Evolutionary conservation across 2,329 filamentous ascomycete genomes (phyloP), one percentile per base, ranked within the genome.

Genomic region (Fusarium sp.): DNA sequence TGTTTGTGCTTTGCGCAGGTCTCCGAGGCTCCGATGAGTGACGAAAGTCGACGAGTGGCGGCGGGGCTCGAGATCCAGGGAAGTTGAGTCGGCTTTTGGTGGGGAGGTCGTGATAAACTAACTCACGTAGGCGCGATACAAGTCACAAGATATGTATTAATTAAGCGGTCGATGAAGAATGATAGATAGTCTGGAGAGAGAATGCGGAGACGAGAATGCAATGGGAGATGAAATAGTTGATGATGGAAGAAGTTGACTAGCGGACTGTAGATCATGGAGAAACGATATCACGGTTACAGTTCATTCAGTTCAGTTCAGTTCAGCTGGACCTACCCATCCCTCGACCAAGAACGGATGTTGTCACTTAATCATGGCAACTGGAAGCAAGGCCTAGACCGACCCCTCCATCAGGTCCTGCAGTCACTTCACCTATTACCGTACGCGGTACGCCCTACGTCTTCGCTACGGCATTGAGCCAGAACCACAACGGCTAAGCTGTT

Each of bases 31-130:
- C 69, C 56, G 60, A 54, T 45, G 60, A 75, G 72, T 67, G 69
- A 74, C 61, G 72, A 70, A 69, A 61, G 67, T 42, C 55, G 61
- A 70, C 30, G 61, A 69, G 74, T 75, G 68, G 77, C 77, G 77
- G 76, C 76, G 77, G 77, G 77, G 76, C 75, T 39, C 62, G 42
- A 69, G 64, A 63, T 63, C 57, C 41, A 72, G 51, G 61, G 48
- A 64, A 63, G 66, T 62, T 64, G 66, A 71, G 66, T 71, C 24
- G 55, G 63, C 69, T 48, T 64, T 63, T 55, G 57, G 69, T 69
- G 69, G 72, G 69, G 68, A 76, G 65, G 61, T 74, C 24, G 72
- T 63, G 61, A 63, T 68, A 48, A 36, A 55, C 58, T 28, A 55
- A 53, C 50, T 53, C 30, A 36, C 50, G 50, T 61, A 35, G 39